Evolutionary conservation across 495 filamentous ascomycete species (phyloP).

Genomic region (Aspergillus heteromorphus): DNA sequence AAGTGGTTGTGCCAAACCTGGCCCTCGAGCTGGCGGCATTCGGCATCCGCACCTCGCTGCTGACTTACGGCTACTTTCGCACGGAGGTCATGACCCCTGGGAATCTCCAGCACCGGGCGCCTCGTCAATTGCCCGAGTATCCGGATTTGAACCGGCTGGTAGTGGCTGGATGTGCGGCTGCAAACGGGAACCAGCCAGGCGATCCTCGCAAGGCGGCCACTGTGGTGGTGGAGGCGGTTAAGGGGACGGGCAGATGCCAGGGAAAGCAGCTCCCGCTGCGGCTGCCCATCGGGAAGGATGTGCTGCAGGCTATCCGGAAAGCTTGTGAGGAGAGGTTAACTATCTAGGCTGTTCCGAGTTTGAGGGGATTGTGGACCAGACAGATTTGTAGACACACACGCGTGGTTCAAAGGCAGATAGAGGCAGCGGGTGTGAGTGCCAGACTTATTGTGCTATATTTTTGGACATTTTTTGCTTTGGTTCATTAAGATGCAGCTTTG

Average conservation of each 20-base stretch:
- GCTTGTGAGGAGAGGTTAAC: constrained; percentile 14
- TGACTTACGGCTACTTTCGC: constrained; percentile 41
- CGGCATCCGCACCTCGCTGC: constrained; percentile 25
- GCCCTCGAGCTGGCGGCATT: constrained; percentile 22
- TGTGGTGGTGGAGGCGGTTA: constrained; percentile 25
- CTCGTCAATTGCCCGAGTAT: constrained; percentile 1
- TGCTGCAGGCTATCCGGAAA: constrained; percentile 15
- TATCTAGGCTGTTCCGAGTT: too few relatives aligned
- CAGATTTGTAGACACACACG: too few relatives aligned
- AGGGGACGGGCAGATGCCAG: constrained; percentile 24
- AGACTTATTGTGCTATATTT: too few relatives aligned
- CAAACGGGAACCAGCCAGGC: constrained; percentile 10
- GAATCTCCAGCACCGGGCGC: constrained; percentile 1
- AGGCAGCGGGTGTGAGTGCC: too few relatives aligned
- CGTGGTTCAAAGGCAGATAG: too few relatives aligned
- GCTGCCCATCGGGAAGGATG: constrained; percentile 26
- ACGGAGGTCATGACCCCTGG: constrained; percentile 8
- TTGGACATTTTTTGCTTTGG: too few relatives aligned
- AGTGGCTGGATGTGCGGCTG: neutral
- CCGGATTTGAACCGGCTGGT: constrained; percentile 1
- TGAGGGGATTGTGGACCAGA: too few relatives aligned
- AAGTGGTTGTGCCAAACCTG: constrained; percentile 26
- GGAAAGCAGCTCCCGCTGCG: constrained; percentile 19
- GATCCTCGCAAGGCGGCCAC: constrained; percentile 10
- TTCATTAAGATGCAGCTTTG: too few relatives aligned